A percentile compares a stretch with the other conserved stretches of the same genome.
Evolutionary conservation across 768 basidiomycete species (phyloP).

Genomic region (Auricularia sp.): DNA sequence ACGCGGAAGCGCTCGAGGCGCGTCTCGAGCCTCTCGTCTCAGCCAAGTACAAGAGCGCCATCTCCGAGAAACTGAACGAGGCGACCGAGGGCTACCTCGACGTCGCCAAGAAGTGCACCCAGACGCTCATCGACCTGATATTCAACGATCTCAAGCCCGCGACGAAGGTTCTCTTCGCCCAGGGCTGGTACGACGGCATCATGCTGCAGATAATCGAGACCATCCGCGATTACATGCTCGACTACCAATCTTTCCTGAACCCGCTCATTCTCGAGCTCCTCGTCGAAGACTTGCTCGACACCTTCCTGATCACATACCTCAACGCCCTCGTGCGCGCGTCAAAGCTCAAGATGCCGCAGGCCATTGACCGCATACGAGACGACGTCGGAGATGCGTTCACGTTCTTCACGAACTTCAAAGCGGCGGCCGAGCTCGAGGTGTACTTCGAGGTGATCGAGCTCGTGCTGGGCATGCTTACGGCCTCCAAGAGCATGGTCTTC

Average conservation of each 20-base stretch:
- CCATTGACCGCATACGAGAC: constrained; percentile 70
- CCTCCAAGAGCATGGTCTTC: constrained; percentile 83
- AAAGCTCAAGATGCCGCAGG: constrained; percentile 80
- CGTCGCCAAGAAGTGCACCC: constrained; percentile 94
- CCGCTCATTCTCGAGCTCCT: constrained; percentile 83
- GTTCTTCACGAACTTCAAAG: constrained; percentile 75
- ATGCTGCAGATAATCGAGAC: constrained; percentile 88
- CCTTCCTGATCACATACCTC: constrained; percentile 84
- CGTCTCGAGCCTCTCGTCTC: constrained; percentile 88
- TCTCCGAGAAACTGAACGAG: constrained; percentile 83
- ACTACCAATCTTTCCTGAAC: constrained; percentile 88
- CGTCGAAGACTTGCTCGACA: constrained; percentile 84
- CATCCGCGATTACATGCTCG: constrained; percentile 92
- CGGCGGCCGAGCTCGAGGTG: constrained; percentile 66
- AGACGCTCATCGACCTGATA: constrained; percentile 86
- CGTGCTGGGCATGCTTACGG: constrained; percentile 70
- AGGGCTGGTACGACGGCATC: constrained; percentile 82
- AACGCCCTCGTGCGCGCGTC: constrained; percentile 74
- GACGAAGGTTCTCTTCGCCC: constrained; percentile 73
- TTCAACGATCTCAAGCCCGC: constrained; percentile 91
- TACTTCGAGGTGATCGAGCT: constrained; percentile 83
- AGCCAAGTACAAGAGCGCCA: constrained; percentile 76
- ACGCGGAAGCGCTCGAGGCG: constrained; percentile 73
- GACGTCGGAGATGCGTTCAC: constrained; percentile 71
- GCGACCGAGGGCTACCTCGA: constrained; percentile 98